Conservation (phyloP, 768 basidiomycete species). For the Lentinula detonsa region DNA sequence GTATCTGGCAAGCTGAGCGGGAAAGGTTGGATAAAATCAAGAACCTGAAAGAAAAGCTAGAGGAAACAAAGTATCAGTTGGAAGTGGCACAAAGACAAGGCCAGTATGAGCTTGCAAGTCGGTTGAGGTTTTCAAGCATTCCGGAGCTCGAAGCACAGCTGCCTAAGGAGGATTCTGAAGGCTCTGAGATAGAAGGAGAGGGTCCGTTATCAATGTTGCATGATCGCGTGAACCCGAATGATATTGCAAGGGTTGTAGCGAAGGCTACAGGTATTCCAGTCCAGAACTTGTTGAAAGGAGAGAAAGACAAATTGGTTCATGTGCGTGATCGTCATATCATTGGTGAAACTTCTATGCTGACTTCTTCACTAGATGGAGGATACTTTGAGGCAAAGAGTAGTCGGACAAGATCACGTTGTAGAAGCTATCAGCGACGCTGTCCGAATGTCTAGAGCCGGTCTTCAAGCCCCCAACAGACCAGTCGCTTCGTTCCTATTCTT, state of each 20-base stretch:
- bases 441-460: conserved; percentile 84
- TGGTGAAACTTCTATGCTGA: background rate
- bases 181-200: conserved; percentile 30
- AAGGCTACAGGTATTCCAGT: conserved; percentile 90
- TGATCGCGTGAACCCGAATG: conserved; percentile 83
- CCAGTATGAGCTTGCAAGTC: conserved; percentile 78
- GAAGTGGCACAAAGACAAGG: conserved; percentile 88
- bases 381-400: conserved; percentile 61
- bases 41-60: conserved; percentile 65
- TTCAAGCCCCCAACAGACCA: conserved; percentile 84
- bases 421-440: conserved; percentile 84
- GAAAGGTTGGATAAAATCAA: conserved; percentile 64
- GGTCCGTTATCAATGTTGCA: conserved; percentile 64
- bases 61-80: conserved; percentile 79
- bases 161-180: conserved; percentile 47
- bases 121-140: conserved; percentile 80
- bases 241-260: conserved; percentile 85
- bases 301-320: conserved; percentile 84
- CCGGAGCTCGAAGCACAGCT: conserved; percentile 73
- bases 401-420: conserved; percentile 91
- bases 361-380: conserved; percentile 73
- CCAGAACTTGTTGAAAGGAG: conserved; percentile 81
- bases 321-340: conserved; percentile 35
- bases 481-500: conserved; percentile 91
- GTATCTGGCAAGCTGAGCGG: conserved; percentile 78